Conservation (phyloP, 345 rosid species). For the Clarkia xantiana region DNA sequence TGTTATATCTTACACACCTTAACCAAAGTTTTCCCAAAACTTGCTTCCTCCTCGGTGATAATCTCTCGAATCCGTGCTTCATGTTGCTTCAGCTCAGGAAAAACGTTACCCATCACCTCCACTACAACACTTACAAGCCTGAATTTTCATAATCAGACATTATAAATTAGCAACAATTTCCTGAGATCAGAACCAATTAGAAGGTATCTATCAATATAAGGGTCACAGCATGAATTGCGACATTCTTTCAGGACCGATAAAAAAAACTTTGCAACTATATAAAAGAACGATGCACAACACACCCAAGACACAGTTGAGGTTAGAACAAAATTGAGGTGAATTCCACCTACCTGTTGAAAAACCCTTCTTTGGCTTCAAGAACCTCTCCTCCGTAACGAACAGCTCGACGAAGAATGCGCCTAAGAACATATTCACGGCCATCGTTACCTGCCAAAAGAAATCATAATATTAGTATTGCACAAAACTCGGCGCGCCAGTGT, state of each 20-base stretch:
- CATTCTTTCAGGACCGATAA: too few species aligned
- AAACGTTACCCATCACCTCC: slow-evolving; percentile 64
- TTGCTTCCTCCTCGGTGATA: slow-evolving; percentile 74
- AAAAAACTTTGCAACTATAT: not conserved
- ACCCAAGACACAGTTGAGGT: too few species aligned
- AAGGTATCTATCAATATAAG: not conserved
- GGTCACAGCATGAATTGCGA: not conserved
- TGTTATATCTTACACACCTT: slow-evolving; percentile 5
- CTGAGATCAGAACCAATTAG: not conserved
- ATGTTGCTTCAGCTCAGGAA: slow-evolving; percentile 75
- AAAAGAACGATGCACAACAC: not conserved
- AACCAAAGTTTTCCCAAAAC: slow-evolving; percentile 79
- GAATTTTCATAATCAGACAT: slow-evolving; percentile 9
- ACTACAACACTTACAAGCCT: slow-evolving; percentile 73
- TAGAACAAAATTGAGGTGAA: not conserved
- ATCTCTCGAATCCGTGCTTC: slow-evolving; percentile 55
- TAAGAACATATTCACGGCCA: slow-evolving; percentile 89
- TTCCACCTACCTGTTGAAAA: slow-evolving; percentile 63
- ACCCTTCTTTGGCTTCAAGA: slow-evolving; percentile 79
- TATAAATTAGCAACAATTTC: not conserved
- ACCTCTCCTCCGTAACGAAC: slow-evolving; percentile 90
- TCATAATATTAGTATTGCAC: not conserved
- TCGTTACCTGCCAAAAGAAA: slow-evolving; percentile 51
- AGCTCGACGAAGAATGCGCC: slow-evolving; percentile 97
- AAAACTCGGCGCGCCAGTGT: not conserved